Evolutionary conservation across 108 stramenopile genomes (phyloP).

Genomic region (Skeletonema tropicum): DNA sequence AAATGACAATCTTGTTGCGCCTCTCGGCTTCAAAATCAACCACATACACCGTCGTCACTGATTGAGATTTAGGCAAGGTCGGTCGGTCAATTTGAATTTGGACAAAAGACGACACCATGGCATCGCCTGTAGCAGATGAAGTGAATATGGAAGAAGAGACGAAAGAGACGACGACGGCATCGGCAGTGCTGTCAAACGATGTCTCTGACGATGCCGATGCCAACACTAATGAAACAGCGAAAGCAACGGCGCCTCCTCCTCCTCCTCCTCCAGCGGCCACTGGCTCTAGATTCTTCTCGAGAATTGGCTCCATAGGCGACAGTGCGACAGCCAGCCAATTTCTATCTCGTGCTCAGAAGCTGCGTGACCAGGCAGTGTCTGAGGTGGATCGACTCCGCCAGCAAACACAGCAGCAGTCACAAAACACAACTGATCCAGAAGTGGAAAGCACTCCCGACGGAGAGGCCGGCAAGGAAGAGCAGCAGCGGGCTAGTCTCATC

Average conservation of each 20-base stretch:
- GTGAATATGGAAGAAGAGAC: neutral
- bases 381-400: constrained; percentile 18
- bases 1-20: too few relatives aligned
- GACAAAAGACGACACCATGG: neutral
- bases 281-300: constrained; percentile 3
- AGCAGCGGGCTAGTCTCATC: neutral
- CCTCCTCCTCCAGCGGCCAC: neutral
- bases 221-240: neutral
- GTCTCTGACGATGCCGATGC: neutral
- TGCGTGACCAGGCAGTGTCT: constrained; percentile 16
- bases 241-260: neutral
- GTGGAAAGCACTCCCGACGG: neutral
- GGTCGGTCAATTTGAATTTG: too few relatives aligned
- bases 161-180: neutral
- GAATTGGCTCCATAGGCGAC: neutral
- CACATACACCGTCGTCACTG: too few relatives aligned
- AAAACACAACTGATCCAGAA: neutral
- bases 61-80: too few relatives aligned
- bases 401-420: neutral
- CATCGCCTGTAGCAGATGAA: neutral
- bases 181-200: neutral
- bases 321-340: neutral
- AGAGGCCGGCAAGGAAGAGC: neutral
- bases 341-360: neutral
- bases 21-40: too few relatives aligned